phyloP scores from a whole-genome alignment of 83 land plant species.

The Diphasiastrum complanatum region DNA sequence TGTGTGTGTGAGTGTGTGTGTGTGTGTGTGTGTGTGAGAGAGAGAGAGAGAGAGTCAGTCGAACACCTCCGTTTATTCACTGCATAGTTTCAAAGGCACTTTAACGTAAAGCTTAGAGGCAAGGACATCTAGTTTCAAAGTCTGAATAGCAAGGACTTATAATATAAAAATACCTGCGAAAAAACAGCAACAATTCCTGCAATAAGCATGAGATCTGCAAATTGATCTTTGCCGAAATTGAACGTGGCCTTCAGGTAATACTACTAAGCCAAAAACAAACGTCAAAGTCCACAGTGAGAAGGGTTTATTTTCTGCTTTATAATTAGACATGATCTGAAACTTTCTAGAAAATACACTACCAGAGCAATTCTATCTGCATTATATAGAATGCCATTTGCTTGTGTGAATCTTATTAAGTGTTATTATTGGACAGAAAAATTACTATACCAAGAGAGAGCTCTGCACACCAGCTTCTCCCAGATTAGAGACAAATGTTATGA shows the following conservation, averaged over 20 bases:
- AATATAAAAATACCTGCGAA: constrained; percentile 49
- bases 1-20: too few relatives aligned
- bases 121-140: background rate
- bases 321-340: too few relatives aligned
- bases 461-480: constrained; percentile 58
- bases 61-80: too few relatives aligned
- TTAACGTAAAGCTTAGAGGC: too few relatives aligned
- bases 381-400: constrained; percentile 6
- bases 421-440: background rate
- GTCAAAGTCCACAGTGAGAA: background rate
- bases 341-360: too few relatives aligned
- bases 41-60: too few relatives aligned
- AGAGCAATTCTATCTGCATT: too few relatives aligned
- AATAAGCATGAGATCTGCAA: constrained; percentile 64
- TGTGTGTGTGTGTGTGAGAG: too few relatives aligned
- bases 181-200: constrained; percentile 48
- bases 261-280: constrained; percentile 36
- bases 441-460: constrained; percentile 49
- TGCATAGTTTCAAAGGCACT: too few relatives aligned
- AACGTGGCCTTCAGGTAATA: constrained; percentile 70
- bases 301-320: background rate
- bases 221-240: constrained; percentile 67
- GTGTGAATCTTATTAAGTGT: background rate
- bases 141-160: too few relatives aligned
- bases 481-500: constrained; percentile 46